These are phyloP conservation scores for Hypoxylon rickii DNA, from an alignment of 495 filamentous ascomycete species.

Conservation along the genomic window DNA sequence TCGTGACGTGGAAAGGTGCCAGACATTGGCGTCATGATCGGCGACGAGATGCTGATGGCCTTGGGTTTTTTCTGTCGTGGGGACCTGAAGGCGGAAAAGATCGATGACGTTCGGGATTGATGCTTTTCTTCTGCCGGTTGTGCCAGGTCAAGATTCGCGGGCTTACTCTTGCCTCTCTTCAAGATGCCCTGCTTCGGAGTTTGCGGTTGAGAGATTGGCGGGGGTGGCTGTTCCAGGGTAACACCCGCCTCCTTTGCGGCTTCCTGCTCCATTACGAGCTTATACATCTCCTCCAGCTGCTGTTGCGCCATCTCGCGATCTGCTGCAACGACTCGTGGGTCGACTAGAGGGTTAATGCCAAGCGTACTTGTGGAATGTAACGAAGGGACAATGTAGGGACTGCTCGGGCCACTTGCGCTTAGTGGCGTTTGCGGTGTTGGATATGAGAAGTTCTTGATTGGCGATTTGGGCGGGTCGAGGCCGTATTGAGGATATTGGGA, in stretches of 20 bases:
- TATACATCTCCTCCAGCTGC: constrained; percentile 89
- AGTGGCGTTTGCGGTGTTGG: constrained; percentile 47
- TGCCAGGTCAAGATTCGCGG: constrained; percentile 49
- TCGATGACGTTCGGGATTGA: constrained; percentile 54
- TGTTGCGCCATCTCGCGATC: constrained; percentile 74
- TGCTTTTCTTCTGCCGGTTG: constrained; percentile 47
- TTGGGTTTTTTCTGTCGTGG: constrained; percentile 50
- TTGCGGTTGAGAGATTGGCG: constrained; percentile 30
- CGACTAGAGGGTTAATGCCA: constrained; percentile 59
- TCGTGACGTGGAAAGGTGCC: constrained; percentile 53
- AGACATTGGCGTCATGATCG: constrained; percentile 60
- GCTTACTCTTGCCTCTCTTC: constrained; percentile 49
- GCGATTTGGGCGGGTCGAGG: constrained; percentile 39
- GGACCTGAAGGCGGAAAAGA: constrained; percentile 58
- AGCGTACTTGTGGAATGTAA: constrained; percentile 51
- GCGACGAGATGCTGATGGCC: constrained; percentile 57
- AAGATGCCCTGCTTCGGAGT: constrained; percentile 40
- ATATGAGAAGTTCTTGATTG: constrained; percentile 55
- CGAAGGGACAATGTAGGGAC: constrained; percentile 54
- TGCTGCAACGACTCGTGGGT: constrained; percentile 71
- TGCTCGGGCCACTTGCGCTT: constrained; percentile 54
- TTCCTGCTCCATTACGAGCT: constrained; percentile 88
- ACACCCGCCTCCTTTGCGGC: constrained; percentile 62
- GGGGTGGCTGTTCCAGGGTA: constrained; percentile 40
- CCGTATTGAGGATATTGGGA: constrained; percentile 19